phyloP scores from a whole-genome alignment of 371 early-diverging fungal genomes.

The Syncephalis fuscata region DNA sequence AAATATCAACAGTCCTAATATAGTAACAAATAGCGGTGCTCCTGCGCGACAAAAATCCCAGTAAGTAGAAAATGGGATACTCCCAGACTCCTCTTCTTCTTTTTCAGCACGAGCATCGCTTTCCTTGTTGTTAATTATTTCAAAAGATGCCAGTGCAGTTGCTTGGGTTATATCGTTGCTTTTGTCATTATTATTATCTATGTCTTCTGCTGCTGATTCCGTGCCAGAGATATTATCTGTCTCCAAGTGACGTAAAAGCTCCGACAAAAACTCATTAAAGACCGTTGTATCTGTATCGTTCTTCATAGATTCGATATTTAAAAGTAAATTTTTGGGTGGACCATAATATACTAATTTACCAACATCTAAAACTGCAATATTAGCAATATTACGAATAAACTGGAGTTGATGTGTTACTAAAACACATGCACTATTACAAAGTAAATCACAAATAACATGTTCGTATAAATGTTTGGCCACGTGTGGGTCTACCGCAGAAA shows the following conservation, averaged over 20 bases:
- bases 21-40: no score
- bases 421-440: constrained; percentile 14
- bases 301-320: constrained; percentile 40
- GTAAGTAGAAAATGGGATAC: constrained; percentile 5
- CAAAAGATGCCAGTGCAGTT: no score
- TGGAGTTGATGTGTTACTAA: constrained; percentile 23
- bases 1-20: no score
- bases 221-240: no score
- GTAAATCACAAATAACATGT: constrained; percentile 14
- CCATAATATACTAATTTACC: constrained; percentile 20
- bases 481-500: constrained; percentile 61
- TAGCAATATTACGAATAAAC: constrained; percentile 21
- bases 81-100: no score
- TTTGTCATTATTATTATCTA: no score
- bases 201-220: no score
- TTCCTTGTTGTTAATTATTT: no score
- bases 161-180: no score
- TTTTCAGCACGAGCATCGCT: no score
- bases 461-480: constrained; percentile 24
- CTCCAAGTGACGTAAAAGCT: constrained; percentile 10
- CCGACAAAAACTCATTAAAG: constrained; percentile 23
- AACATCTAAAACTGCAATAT: constrained; percentile 29
- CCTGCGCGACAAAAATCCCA: constrained; percentile 9
- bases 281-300: constrained; percentile 18
- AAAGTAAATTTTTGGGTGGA: constrained; percentile 27